These are phyloP conservation scores for Veloboletus limbatus DNA, from an alignment of 1,284 basidiomycete genomes.

Conservation along the genomic window DNA sequence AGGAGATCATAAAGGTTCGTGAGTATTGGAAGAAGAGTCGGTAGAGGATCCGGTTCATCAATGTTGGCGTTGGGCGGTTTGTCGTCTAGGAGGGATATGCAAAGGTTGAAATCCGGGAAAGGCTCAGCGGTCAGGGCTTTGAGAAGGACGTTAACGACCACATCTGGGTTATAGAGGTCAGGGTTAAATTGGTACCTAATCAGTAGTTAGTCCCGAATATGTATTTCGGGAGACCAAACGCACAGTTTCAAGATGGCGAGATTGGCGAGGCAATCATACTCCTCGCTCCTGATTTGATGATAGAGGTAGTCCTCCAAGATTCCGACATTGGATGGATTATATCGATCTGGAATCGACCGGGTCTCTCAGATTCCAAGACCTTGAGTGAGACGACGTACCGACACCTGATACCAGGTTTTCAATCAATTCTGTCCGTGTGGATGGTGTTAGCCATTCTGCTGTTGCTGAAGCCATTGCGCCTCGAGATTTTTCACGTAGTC, in stretches of 20 bases:
- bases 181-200: slow-evolving; percentile 95
- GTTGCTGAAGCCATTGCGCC: slow-evolving; percentile 38
- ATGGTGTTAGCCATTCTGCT: slow-evolving; percentile 64
- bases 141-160: slow-evolving; percentile 91
- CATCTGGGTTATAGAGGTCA: slow-evolving; percentile 88
- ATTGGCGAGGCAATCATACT: slow-evolving; percentile 94
- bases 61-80: slow-evolving; percentile 55
- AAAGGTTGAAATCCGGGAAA: slow-evolving; percentile 92
- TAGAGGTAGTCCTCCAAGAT: slow-evolving; percentile 95
- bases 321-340: slow-evolving; percentile 91
- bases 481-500: slow-evolving; percentile 13
- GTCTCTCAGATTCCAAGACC: slow-evolving; percentile 10
- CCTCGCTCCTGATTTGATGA: slow-evolving; percentile 84
- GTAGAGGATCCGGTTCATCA: slow-evolving; percentile 80
- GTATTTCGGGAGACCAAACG: slow-evolving; percentile 1
- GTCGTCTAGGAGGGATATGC: slow-evolving; percentile 86
- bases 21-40: slow-evolving; percentile 72
- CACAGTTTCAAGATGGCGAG: slow-evolving; percentile 85
- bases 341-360: slow-evolving; percentile 64
- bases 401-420: slow-evolving; percentile 91
- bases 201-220: slow-evolving; percentile 5
- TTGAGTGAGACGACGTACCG: slow-evolving; percentile 50
- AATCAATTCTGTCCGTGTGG: slow-evolving; percentile 79
- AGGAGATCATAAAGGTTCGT: slow-evolving; percentile 74
- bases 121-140: slow-evolving; percentile 84